Conservation (phyloP, 768 basidiomycete genomes). For the Suillus hirtellus region DNA sequence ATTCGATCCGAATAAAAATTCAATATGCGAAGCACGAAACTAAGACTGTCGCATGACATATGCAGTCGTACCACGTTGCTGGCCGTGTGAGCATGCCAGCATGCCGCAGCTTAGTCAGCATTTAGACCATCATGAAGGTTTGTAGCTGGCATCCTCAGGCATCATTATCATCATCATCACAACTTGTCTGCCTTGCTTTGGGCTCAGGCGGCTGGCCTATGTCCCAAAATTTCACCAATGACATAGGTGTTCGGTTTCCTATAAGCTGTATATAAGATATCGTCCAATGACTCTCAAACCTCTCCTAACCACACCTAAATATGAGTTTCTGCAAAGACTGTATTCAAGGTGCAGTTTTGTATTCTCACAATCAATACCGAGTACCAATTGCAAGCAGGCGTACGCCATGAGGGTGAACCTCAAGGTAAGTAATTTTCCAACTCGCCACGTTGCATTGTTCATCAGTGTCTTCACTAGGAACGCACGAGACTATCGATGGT, state of each 20-base stretch:
- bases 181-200: too few relatives aligned
- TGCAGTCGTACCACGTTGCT: not conserved
- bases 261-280: not conserved
- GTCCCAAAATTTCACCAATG: not conserved
- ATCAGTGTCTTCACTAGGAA: slow-evolving; percentile 36
- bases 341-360: slow-evolving; percentile 43
- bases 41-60: not conserved
- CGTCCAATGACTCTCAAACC: too few relatives aligned
- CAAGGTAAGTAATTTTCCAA: slow-evolving; percentile 35
- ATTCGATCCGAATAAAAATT: not conserved
- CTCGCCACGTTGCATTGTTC: not conserved
- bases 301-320: not conserved
- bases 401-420: slow-evolving; percentile 50
- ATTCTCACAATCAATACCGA: not conserved
- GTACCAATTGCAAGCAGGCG: slow-evolving; percentile 34
- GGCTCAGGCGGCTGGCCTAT: too few relatives aligned
- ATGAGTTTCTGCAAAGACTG: slow-evolving; percentile 63
- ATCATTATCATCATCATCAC: too few relatives aligned
- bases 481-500: slow-evolving; percentile 46
- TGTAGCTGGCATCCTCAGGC: too few relatives aligned
- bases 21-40: slow-evolving; percentile 13
- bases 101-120: too few relatives aligned
- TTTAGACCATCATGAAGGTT: too few relatives aligned
- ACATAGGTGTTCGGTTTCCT: not conserved
- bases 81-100: not conserved